Base-by-base conservation (phyloP, 768 basidiomycete genomes). In the Boletus vinaceobasis region DNA sequence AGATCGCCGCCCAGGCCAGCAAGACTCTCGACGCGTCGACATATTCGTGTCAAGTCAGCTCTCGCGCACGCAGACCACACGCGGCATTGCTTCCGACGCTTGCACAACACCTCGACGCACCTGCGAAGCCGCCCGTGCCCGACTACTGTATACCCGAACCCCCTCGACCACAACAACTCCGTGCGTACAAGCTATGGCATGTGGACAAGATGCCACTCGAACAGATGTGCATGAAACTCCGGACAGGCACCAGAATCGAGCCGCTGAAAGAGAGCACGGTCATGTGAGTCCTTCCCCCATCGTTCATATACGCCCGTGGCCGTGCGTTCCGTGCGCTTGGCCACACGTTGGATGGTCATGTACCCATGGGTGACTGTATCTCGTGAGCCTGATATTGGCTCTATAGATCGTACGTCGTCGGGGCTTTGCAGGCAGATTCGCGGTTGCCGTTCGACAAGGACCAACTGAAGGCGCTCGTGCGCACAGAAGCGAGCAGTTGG, bases 121-220 rank as follows among this genome's bases (percentile, higher is more conserved):
- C 39, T 17, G 11, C 36, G 10, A 44, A 47, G 43, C 27, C 42
- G 7, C 5, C 36, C 6, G 14, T 68, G 9, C 68, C 60, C 26
- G n/a, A 60, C 15, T 70, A 65, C 52, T 65, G 61, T 29, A 67
- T 62, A 52, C 62, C 61, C 10, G 59, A 64, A 45, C 66, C 71
- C 2, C 64, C 67, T 43, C 69, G 68, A 15, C 72, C 64, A 19
- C 77, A 77, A 44, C 70, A 74, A 40, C 57, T 76, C 33, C 73
- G 76, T 13, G 78, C 79, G 27, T 80, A 81, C 60, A 70, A 68
- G 9, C 57, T 80, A 11, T 81, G 79, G 79, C 73, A 74, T 50
- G 21, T 68, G 33, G 63, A 64, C 45, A 60, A 63, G 47, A 67
- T 69, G 65, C 54, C 72, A 0, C 69, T 80, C 10, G 58, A 64